Base-by-base conservation (phyloP, 306 rosid species). In the Corylus americana region DNA sequence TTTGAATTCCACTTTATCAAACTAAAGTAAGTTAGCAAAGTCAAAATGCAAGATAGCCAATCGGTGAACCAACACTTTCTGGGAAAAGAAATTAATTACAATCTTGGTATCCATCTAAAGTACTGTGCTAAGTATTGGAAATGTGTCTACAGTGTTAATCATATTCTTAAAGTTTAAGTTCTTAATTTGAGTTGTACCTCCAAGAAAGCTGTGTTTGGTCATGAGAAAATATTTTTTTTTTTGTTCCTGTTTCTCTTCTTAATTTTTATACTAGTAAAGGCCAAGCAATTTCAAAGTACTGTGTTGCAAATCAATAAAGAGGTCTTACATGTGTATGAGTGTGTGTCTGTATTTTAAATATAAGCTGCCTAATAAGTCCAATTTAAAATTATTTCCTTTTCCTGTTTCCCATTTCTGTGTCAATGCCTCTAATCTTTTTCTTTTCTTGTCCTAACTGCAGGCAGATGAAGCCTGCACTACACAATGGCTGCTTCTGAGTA, bases 401-500 rank as follows among this genome's bases (percentile, higher is more conserved):
- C 71, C 39, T 8, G 45, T 64, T 62, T 11, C 29, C 29, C 16
- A 29, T 62, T 62, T 29, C 9, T 29, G 69, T 13, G 72, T n/a
- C 27, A 68, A 68, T 18, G 6, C 8, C 42, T 29, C 50, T 68
- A 48, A 68, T 42, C 72, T 68, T 18, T 42, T 42, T 39, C 11
- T 67, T 17, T 35, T 18, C 11, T 42, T 66, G 8, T 66, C 50
- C 13, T 67, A 37, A 31, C 25, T 51, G 18, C 72, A 67, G 18
- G 51, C 49, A 42, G 72, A 42, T 68, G 51, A 68, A 68, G 72
- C 72, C 72, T 10, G 29, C 72, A 9, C 5, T 25, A 59, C 64
- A 59, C 37, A 25, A 59, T 59, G 66, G 29, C 25, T 59, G 0
- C 37, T 25, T 59, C 31, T 25, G 27, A 20, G 66, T 25, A 59